Conservation (phyloP, 768 basidiomycete species). For the Boletus sensibilis region DNA sequence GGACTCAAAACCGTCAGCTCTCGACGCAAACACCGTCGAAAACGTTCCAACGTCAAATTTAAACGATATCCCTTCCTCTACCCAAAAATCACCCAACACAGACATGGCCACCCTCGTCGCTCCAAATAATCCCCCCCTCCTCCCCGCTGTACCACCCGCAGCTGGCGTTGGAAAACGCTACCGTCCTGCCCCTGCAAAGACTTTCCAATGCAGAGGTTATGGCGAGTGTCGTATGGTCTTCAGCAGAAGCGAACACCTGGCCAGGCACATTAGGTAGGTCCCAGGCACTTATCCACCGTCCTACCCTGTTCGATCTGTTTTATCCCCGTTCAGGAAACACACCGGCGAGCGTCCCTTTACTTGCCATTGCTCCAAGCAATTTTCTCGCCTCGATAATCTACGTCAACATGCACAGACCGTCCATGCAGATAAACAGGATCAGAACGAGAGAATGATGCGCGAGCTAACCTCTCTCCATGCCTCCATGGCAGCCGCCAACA, state of each 20-base stretch:
- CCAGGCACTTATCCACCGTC: constrained; percentile 21
- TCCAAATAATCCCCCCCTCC: constrained; percentile 16
- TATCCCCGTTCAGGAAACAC: constrained; percentile 71
- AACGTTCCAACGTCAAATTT: constrained; percentile 2
- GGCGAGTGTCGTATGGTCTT: constrained; percentile 98
- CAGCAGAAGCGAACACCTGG: constrained; percentile 91
- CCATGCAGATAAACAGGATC: constrained; percentile 88
- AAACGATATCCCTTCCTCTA: constrained; percentile 1
- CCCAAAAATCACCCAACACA: constrained; percentile 2
- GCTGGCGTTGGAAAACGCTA: constrained; percentile 57
- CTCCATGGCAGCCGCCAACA: constrained; percentile 62
- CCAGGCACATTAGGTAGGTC: constrained; percentile 88
- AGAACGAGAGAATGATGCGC: constrained; percentile 91
- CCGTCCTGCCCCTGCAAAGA: constrained; percentile 84
- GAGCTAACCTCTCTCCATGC: constrained; percentile 83
- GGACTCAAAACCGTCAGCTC: constrained; percentile 33
- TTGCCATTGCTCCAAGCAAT: constrained; percentile 94
- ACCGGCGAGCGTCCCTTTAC: constrained; percentile 96
- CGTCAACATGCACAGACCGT: constrained; percentile 97
- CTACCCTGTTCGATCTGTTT: constrained; percentile 23
- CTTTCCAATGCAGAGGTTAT: constrained; percentile 92
- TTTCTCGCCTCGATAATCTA: constrained; percentile 94
- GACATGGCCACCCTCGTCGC: constrained; percentile 39
- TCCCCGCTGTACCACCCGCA: constrained; percentile 15
- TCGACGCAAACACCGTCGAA: constrained; percentile 24